A percentile compares a stretch with the other conserved stretches of the same genome.
Conservation (phyloP, 176 grass and related monocot genomes). For the Pontederia crassipes region DNA sequence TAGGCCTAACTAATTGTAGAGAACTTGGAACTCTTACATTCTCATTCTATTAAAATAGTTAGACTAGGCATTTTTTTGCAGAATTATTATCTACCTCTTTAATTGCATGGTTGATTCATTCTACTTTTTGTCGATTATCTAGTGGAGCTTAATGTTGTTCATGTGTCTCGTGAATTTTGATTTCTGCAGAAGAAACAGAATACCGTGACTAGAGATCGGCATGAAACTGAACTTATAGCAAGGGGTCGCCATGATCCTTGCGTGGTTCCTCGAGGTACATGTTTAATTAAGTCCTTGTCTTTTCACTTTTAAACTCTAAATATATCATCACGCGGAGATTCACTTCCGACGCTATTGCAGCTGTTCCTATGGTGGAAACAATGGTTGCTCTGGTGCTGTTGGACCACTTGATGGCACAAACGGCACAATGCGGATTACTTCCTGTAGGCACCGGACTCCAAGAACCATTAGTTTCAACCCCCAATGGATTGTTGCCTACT, state of each 20-base stretch:
- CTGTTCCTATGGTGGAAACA: constrained; percentile 87
- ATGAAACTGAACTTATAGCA: constrained; percentile 72
- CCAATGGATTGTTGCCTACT: neutral
- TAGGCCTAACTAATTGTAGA: no score
- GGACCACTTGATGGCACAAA: constrained; percentile 87
- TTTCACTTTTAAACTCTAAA: constrained; percentile 1
- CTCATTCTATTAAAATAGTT: no score
- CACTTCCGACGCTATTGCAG: constrained; percentile 20
- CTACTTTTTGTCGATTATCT: neutral
- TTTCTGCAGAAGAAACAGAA: constrained; percentile 78
- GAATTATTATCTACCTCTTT: no score
- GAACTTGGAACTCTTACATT: no score
- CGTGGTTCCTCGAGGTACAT: constrained; percentile 80
- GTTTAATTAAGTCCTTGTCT: neutral
- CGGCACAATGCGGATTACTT: constrained; percentile 77
- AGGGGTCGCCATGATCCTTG: constrained; percentile 89
- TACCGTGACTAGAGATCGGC: constrained; percentile 73
- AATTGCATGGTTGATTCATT: no score
- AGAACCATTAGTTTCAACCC: constrained; percentile 23
- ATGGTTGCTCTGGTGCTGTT: constrained; percentile 83
- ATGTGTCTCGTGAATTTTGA: neutral
- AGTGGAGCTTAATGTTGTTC: constrained; percentile 1
- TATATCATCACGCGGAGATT: neutral
- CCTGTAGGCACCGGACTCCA: constrained; percentile 57
- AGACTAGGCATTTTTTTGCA: no score